Evolutionary conservation across 768 basidiomycete species (phyloP), one percentile per base, ranked within the genome.

Genomic region (Cyclocybe cylindracea): DNA sequence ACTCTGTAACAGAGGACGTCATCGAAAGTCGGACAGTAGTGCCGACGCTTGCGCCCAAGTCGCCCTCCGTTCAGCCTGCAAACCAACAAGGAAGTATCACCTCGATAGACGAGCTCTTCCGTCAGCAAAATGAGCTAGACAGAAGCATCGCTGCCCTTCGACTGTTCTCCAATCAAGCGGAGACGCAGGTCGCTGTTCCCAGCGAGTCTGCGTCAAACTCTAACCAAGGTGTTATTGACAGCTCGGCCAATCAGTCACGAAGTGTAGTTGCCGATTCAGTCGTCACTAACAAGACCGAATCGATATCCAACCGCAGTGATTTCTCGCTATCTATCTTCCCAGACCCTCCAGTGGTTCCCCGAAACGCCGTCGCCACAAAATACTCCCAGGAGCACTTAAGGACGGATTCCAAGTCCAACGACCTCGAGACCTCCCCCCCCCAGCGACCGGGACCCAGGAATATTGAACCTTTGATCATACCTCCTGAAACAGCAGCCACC

Each of bases 321-420:
- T 81, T 89, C 54, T 88, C 89, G 3, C 68, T 91, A 46, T 88
- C 86, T 57, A 73, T 75, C 39, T 90, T 90, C 68, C 88, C 87
- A 4, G 68, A 76, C 34, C 89, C 87, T 33, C 87, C 89, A 11
- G 58, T 45, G 11, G 37, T 55, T 33, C 35, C 46, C 33, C 43
- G 31, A 37, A 24, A 49, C 9, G 45, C 50, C n/a, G 38, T 40
- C 1, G 44, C 39, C 24, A 49, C 53, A 9, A 53, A 53, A 19
- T 52, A 47, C 44, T 31, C 11, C 34, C 10, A 33, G 2, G 34
- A 41, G 41, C 44, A 35, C 37, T 18, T 36, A 39, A 38, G 29
- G 35, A 14, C n/a, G 35, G n/a, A 38, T 24, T 24, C 24, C 24
- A 24, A 24, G 24, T 24, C 24, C 24, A 24, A 24, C 24, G 24